Conservation (phyloP, 2,329 filamentous ascomycete genomes). For the Macrophomina tecta region DNA sequence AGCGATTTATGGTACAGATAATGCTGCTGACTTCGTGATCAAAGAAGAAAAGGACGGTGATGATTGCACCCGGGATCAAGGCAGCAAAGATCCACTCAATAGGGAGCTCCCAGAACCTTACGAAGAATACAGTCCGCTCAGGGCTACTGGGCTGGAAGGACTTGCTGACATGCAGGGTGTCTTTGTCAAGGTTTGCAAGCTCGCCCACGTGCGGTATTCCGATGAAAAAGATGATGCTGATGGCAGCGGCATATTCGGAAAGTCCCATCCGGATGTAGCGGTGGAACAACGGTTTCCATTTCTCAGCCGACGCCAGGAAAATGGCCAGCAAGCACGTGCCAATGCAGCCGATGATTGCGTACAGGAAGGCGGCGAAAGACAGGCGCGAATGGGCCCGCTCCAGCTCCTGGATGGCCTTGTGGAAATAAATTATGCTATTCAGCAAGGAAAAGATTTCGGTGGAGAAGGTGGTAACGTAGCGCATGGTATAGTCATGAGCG, state of each 20-base stretch:
- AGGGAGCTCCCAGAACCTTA: conserved; percentile 68
- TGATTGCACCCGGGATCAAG: conserved; percentile 67
- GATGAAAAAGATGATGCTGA: conserved; percentile 70
- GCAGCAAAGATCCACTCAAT: conserved; percentile 66
- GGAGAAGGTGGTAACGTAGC: conserved; percentile 71
- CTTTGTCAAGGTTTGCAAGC: conserved; percentile 63
- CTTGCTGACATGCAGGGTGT: conserved; percentile 62
- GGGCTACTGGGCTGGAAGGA: conserved; percentile 64
- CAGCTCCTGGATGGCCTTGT: conserved; percentile 70
- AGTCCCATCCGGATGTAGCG: conserved; percentile 66
- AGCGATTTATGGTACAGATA: conserved; percentile 68
- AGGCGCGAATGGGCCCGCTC: conserved; percentile 63
- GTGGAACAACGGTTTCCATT: conserved; percentile 67
- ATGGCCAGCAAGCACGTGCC: conserved; percentile 69
- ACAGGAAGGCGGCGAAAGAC: conserved; percentile 68
- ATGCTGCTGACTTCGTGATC: conserved; percentile 74
- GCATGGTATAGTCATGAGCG: conserved; percentile 73
- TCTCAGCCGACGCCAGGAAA: conserved; percentile 65
- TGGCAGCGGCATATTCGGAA: conserved; percentile 69
- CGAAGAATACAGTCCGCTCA: conserved; percentile 62
- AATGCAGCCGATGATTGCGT: conserved; percentile 67
- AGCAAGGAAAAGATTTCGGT: conserved; percentile 71
- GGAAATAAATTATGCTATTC: conserved; percentile 72
- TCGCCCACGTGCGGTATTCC: conserved; percentile 67
- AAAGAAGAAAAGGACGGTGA: conserved; percentile 72